Evolutionary conservation across 805 yeast species (phyloP), one percentile per base, ranked within the genome.

Genomic region (Ogataea siamensis): DNA sequence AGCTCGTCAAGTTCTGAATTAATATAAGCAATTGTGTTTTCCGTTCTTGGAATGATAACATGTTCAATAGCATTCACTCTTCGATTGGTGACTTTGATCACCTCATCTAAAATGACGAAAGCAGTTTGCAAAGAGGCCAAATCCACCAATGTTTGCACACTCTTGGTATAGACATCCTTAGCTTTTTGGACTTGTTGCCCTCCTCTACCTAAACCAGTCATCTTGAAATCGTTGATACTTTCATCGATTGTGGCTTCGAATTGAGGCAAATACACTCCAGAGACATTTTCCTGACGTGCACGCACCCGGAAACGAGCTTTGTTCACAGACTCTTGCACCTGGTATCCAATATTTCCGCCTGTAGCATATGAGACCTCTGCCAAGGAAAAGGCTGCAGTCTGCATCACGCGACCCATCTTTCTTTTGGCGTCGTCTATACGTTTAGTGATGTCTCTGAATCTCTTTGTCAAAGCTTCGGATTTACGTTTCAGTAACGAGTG

Each of bases 31-130:
- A 91, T 91, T 19, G 99, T 91, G 66, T 91, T 91, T 64, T 93
- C 97, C 2, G 98, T 93, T 66, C 98, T 78, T 51, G 99, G 99
- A 45, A 91, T 91, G 55, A 91, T 89, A 31, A 91, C 98, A 58
- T 91, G 98, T 69, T 91, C 99, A 64, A 91, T 91, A 46, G 99
- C 98, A 62, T 91, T 91, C 57, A 91, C 99, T 74, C 99, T 86
- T 70, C 99, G 79, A 66, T 91, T 91, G 38, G 99, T 91, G 44
- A 93, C 96, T 64, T 93, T 93, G 63, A 91, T 93, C 42, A 91
- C 99, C 64, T 91, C 99, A 66, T 93, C 99, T 55, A 91, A 75
- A 50, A 91, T 91, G 39, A 93, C 87, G 61, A 91, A 91, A 2
- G 98, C 98, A 5, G 98, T 91, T 63, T 91, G 99, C 56, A 93